These are phyloP conservation scores for Hypoxylon subgilvum DNA, from an alignment of 495 filamentous ascomycete species.

Conservation along the genomic window DNA sequence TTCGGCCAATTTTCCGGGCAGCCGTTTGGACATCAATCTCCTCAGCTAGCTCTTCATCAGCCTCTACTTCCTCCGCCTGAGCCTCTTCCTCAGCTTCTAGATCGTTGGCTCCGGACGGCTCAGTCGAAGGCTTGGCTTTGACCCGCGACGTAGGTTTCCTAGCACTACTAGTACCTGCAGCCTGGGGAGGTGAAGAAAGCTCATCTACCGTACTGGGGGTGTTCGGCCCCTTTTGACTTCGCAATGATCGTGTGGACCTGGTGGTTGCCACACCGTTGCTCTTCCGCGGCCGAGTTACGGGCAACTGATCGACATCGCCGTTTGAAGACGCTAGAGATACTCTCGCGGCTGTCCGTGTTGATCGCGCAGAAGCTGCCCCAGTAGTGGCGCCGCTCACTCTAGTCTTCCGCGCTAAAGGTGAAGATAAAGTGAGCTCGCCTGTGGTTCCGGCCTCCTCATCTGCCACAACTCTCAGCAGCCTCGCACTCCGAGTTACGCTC, in stretches of 20 bases:
- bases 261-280: conserved; percentile 25
- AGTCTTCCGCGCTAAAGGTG: conserved; percentile 48
- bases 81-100: conserved; percentile 24
- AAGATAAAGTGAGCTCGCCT: conserved; percentile 43
- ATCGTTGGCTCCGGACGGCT: conserved; percentile 12
- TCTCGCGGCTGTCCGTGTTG: conserved; percentile 22
- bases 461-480: conserved; percentile 42
- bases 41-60: conserved; percentile 30
- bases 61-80: conserved; percentile 38
- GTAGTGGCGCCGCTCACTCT: conserved; percentile 37
- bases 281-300: conserved; percentile 16
- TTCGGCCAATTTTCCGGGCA: conserved; percentile 44
- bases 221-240: conserved; percentile 23
- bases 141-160: conserved; percentile 31
- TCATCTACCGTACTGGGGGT: conserved; percentile 34
- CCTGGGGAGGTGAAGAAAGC: conserved; percentile 40
- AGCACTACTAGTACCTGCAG: conserved; percentile 41
- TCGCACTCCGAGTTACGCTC: conserved; percentile 39
- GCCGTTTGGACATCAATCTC: conserved; percentile 46
- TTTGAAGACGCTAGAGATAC: conserved; percentile 11
- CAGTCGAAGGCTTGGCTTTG: conserved; percentile 5
- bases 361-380: conserved; percentile 20
- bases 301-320: conserved; percentile 14
- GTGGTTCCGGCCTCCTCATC: conserved; percentile 31
- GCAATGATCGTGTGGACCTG: conserved; percentile 28